Conservation (phyloP, 768 basidiomycete genomes). For the Floccularia luteovirens region DNA sequence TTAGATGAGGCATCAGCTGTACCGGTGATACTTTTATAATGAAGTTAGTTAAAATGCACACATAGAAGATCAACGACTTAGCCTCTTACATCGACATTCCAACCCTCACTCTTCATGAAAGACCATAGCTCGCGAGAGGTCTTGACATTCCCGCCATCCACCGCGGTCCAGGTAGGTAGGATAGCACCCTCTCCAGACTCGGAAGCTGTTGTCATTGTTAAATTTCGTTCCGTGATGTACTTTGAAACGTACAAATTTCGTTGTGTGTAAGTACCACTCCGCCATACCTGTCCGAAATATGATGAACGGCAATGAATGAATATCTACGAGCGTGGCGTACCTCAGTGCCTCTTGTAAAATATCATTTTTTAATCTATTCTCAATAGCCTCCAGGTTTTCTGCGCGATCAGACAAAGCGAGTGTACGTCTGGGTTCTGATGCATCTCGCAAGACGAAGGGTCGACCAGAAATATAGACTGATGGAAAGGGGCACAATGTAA, state of each 20-base stretch:
- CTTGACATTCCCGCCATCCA: slow-evolving; percentile 75
- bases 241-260: slow-evolving; percentile 57
- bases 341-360: slow-evolving; percentile 79
- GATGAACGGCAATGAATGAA: not conserved
- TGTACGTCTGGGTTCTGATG: slow-evolving; percentile 72
- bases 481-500: not conserved
- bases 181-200: slow-evolving; percentile 74
- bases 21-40: slow-evolving; percentile 65
- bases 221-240: not conserved
- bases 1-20: slow-evolving; percentile 5
- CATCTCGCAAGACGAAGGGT: slow-evolving; percentile 89
- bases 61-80: not conserved
- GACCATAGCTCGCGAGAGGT: slow-evolving; percentile 87
- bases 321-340: slow-evolving; percentile 23
- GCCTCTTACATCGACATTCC: slow-evolving; percentile 77
- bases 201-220: slow-evolving; percentile 24
- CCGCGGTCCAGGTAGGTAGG: slow-evolving; percentile 89
- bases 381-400: slow-evolving; percentile 91
- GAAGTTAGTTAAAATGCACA: slow-evolving; percentile 5
- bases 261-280: slow-evolving; percentile 92
- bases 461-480: slow-evolving; percentile 84
- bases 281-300: slow-evolving; percentile 51
- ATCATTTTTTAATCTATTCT: slow-evolving; percentile 81
- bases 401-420: slow-evolving; percentile 86
- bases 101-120: slow-evolving; percentile 70